These are phyloP conservation scores for Musa balbisiana DNA, from an alignment of 202 grass and related monocot genomes.

Conservation along the genomic window DNA sequence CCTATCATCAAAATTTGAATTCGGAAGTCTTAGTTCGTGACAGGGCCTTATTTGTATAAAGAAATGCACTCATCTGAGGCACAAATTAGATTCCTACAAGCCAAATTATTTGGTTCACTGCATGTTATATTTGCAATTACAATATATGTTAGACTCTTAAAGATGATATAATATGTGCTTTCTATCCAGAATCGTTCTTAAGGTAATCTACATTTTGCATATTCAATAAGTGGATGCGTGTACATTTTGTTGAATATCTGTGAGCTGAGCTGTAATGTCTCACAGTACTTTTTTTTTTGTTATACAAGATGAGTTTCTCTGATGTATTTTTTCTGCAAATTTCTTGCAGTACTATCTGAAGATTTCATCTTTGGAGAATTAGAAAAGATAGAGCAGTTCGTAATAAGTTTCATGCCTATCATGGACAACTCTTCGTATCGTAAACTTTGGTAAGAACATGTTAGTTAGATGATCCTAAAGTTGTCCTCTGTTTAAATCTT, in stretches of 20 bases:
- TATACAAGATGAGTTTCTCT: neutral
- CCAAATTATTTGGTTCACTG: no score
- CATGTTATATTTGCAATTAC: no score
- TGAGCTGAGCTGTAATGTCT: neutral
- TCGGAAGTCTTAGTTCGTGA: no score
- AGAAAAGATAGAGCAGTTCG: neutral
- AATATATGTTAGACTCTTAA: neutral
- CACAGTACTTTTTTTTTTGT: neutral
- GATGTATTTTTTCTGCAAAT: neutral
- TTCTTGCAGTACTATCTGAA: slow-evolving; percentile 1
- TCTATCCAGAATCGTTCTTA: neutral
- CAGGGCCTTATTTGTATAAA: no score
- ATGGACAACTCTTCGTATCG: slow-evolving; percentile 2
- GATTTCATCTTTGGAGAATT: neutral
- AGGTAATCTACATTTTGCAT: neutral
- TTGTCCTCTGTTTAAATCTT: slow-evolving; percentile 15
- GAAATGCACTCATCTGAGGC: no score
- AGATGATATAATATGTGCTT: neutral
- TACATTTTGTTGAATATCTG: neutral
- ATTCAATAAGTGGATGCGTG: neutral
- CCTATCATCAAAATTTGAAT: no score
- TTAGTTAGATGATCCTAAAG: neutral
- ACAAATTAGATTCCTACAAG: no score
- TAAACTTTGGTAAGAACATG: slow-evolving; percentile 18
- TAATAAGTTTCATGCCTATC: neutral